Evolutionary conservation across 305 asterid species (phyloP).

Genomic region (Petunia hybrid): DNA sequence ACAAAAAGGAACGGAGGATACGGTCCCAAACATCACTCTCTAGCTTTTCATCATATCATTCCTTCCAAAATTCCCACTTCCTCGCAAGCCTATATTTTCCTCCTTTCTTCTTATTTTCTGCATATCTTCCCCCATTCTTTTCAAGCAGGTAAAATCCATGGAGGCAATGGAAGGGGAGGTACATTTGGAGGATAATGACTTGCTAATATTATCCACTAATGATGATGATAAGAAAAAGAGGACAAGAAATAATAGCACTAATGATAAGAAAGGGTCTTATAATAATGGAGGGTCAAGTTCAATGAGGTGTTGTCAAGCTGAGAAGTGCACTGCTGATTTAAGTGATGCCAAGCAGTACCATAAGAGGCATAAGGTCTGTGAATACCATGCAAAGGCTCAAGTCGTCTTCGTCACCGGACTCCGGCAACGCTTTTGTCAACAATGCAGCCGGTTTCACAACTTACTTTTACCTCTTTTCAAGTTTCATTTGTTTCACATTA

Average conservation of each 20-base stretch:
- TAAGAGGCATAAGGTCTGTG: constrained; percentile 82
- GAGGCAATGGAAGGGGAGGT: no score
- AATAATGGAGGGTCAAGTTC: constrained; percentile 24
- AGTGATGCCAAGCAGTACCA: constrained; percentile 70
- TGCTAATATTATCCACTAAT: background rate
- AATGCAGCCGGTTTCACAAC: constrained; percentile 74
- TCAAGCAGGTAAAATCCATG: no score
- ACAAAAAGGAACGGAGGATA: background rate
- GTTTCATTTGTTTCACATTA: background rate
- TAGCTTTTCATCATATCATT: background rate
- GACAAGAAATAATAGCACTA: background rate
- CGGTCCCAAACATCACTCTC: background rate
- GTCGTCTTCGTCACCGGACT: constrained; percentile 65
- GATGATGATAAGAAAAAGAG: background rate
- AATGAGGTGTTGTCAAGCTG: constrained; percentile 73
- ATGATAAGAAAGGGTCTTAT: background rate
- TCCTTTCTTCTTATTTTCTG: background rate
- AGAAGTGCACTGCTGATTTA: constrained; percentile 67
- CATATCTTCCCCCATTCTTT: background rate
- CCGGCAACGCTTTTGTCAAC: constrained; percentile 84
- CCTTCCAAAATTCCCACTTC: background rate
- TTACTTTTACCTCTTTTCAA: background rate
- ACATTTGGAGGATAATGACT: background rate
- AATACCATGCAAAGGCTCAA: constrained; percentile 76
- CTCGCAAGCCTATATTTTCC: background rate